Evolutionary conservation across 257 asterid genomes (phyloP).

Genomic region (Penstemon davidsonii): DNA sequence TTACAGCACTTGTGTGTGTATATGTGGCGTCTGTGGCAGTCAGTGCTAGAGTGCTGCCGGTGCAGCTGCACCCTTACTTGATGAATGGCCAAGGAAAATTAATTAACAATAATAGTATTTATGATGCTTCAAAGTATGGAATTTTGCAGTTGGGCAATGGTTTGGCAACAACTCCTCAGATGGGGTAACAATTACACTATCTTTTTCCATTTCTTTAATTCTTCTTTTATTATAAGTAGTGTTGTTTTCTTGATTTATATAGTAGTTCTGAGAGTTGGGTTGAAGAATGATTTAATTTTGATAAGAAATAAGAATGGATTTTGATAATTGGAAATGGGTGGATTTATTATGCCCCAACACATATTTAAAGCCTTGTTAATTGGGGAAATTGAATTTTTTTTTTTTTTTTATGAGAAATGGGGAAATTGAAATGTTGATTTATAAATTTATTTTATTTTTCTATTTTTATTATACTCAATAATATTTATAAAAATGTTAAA

Average conservation of each 20-base stretch:
- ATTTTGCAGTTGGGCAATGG: slow-evolving; percentile 75
- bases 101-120: slow-evolving; percentile 35
- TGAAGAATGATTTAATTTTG: no score
- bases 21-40: slow-evolving; percentile 41
- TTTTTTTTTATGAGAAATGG: no score
- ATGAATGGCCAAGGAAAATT: slow-evolving; percentile 34
- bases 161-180: slow-evolving; percentile 78
- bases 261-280: neutral
- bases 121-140: slow-evolving; percentile 85
- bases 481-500: no score
- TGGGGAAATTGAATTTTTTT: no score
- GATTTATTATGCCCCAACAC: neutral
- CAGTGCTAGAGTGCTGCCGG: slow-evolving; percentile 40
- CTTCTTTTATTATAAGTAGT: neutral
- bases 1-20: slow-evolving; percentile 35
- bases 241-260: no score
- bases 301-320: neutral
- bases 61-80: slow-evolving; percentile 54
- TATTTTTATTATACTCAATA: no score
- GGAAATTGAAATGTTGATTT: no score
- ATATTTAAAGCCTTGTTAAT: no score
- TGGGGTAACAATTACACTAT: slow-evolving; percentile 57
- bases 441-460: no score
- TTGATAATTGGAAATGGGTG: neutral
- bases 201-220: neutral